A percentile compares a stretch with the other conserved stretches of the same genome.
Evolutionary conservation across 371 early-diverging fungal species (phyloP).

Genomic region (Lichtheimia ornata): DNA sequence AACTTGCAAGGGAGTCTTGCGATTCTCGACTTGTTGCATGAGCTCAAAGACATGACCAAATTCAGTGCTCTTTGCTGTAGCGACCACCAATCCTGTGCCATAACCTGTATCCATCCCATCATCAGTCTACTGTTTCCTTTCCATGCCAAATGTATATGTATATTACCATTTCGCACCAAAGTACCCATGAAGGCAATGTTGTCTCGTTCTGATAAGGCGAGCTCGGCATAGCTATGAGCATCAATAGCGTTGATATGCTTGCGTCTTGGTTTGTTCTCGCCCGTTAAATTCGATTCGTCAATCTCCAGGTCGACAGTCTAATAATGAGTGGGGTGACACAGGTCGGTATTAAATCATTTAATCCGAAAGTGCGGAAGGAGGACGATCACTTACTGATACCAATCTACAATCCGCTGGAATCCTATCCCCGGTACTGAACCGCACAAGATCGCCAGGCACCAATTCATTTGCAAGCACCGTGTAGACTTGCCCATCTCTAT

Average conservation of each 20-base stretch:
- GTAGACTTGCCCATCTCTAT: conserved; percentile 61
- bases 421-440: conserved; percentile 83
- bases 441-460: conserved; percentile 86
- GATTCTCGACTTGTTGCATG: conserved; percentile 83
- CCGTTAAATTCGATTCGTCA: conserved; percentile 88
- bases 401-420: conserved; percentile 88
- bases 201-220: conserved; percentile 73
- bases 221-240: conserved; percentile 45
- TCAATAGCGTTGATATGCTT: conserved; percentile 65
- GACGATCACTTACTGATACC: conserved; percentile 45
- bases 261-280: conserved; percentile 81
- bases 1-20: conserved; percentile 84
- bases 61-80: conserved; percentile 85
- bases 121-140: background rate
- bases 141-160: background rate
- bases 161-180: conserved; percentile 69
- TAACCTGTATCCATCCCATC: conserved; percentile 44
- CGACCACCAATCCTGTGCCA: conserved; percentile 83
- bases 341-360: background rate
- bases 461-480: conserved; percentile 71
- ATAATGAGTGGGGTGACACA: background rate
- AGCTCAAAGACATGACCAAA: conserved; percentile 84
- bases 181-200: conserved; percentile 93
- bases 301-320: conserved; percentile 77
- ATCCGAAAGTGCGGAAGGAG: background rate